Conservation (phyloP, 495 filamentous ascomycete genomes). For the Massariosphaeria phaeospora region DNA sequence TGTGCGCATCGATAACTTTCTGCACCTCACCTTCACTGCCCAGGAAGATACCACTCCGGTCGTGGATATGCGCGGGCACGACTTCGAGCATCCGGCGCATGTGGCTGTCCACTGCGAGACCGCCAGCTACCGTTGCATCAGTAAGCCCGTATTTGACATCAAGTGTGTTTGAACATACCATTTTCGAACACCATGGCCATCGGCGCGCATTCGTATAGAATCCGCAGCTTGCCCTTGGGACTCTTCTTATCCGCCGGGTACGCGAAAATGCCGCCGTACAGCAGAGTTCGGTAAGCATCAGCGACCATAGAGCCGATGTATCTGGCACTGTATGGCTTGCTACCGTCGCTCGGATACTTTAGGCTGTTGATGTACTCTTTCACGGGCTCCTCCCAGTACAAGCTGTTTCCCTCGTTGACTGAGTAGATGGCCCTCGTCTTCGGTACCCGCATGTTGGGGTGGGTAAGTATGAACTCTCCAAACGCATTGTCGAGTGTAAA, state of each 20-base stretch:
- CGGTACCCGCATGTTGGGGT: slow-evolving; percentile 89
- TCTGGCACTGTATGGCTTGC: slow-evolving; percentile 88
- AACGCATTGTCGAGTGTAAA: slow-evolving; percentile 95
- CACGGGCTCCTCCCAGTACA: slow-evolving; percentile 89
- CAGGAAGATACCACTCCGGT: slow-evolving; percentile 92
- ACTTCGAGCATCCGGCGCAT: slow-evolving; percentile 88
- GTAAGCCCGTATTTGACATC: neutral
- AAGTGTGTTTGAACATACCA: slow-evolving; percentile 52
- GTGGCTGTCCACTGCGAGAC: slow-evolving; percentile 80
- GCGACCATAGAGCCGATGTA: slow-evolving; percentile 99
- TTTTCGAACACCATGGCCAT: slow-evolving; percentile 99
- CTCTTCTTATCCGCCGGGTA: slow-evolving; percentile 98
- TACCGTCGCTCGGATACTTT: slow-evolving; percentile 67
- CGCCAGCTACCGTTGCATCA: slow-evolving; percentile 59
- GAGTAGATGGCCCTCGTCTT: slow-evolving; percentile 82
- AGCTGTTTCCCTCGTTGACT: slow-evolving; percentile 95
- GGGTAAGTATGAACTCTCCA: slow-evolving; percentile 97
- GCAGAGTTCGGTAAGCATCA: slow-evolving; percentile 89
- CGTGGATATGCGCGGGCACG: slow-evolving; percentile 89
- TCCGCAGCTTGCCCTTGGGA: slow-evolving; percentile 94
- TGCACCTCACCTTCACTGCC: slow-evolving; percentile 92
- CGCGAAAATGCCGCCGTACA: slow-evolving; percentile 96
- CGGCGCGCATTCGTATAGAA: slow-evolving; percentile 96
- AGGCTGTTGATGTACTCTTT: slow-evolving; percentile 83
- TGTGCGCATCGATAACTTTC: slow-evolving; percentile 76